Percentiles rank a stretch among this genome's conserved stretches.
Conservation (phyloP, 164 flowering plant species). For the Piper betle region DNA sequence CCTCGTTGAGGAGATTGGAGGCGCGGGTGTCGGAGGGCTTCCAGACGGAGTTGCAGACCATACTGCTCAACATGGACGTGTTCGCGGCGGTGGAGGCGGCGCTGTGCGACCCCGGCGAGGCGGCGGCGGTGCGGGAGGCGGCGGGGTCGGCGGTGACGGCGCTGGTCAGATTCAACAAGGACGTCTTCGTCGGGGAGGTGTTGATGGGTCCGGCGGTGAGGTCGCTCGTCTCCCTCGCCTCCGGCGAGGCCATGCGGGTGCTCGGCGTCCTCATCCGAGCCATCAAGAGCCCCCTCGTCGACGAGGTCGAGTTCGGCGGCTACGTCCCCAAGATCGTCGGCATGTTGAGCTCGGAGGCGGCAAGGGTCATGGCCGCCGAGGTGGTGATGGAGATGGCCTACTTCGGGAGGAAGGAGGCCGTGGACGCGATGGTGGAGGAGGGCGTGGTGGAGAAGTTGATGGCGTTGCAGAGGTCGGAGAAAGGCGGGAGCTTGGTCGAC, state of each 20-base stretch:
- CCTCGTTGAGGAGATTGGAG: constrained; percentile 31
- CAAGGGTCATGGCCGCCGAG: constrained; percentile 34
- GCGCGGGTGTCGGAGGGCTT: constrained; percentile 48
- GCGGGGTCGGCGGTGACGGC: constrained; percentile 39
- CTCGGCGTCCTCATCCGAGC: constrained; percentile 41
- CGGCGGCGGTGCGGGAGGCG: constrained; percentile 33
- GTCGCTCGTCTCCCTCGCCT: constrained; percentile 36
- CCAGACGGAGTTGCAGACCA: constrained; percentile 47
- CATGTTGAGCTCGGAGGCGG: constrained; percentile 18
- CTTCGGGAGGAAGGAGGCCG: constrained; percentile 75
- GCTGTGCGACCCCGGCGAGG: constrained; percentile 25
- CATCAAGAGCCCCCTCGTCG: constrained; percentile 76
- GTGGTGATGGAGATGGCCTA: constrained; percentile 74
- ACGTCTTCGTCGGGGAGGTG: constrained; percentile 80
- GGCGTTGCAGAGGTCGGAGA: constrained; percentile 57
- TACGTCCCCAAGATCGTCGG: constrained; percentile 40
- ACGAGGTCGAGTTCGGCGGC: constrained; percentile 46
- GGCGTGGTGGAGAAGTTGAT: constrained; percentile 53
- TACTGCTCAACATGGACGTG: constrained; percentile 42
- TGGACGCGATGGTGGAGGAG: constrained; percentile 63
- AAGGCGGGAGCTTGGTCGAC: constrained; percentile 53
- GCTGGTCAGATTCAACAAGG: constrained; percentile 69
- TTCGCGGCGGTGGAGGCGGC: constrained; percentile 35
- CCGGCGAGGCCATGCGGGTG: constrained; percentile 33
- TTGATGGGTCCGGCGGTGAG: constrained; percentile 39